Conservation (phyloP, 768 basidiomycete species). For the Naganishia friedmannii region DNA sequence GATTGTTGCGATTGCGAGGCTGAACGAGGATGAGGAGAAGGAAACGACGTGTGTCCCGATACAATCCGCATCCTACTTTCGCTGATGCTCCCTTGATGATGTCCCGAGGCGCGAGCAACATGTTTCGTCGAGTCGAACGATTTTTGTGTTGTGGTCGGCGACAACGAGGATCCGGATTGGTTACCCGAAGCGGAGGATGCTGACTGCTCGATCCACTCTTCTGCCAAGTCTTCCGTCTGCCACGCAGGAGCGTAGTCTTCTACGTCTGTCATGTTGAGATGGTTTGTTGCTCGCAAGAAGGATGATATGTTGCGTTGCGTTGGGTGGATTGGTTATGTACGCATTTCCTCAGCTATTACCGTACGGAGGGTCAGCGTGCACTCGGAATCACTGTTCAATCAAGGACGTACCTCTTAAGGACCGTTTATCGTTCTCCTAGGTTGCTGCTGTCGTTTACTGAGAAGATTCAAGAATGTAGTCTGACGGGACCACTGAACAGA, state of each 20-base stretch:
- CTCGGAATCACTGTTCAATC: no score
- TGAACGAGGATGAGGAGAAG: constrained; percentile 30
- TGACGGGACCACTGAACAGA: no score
- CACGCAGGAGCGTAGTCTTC: constrained; percentile 39
- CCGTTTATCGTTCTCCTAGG: no score
- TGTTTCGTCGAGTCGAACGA: constrained; percentile 18
- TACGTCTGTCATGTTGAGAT: neutral
- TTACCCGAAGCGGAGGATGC: constrained; percentile 4
- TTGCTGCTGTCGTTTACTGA: no score
- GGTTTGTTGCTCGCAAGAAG: no score
- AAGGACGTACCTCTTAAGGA: no score
- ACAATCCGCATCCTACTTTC: constrained; percentile 32
- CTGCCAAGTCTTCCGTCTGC: constrained; percentile 73
- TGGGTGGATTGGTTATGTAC: neutral
- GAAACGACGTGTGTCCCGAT: constrained; percentile 42
- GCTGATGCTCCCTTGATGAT: neutral
- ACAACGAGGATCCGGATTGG: constrained; percentile 38
- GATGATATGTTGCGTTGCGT: neutral
- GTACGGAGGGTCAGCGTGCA: no score
- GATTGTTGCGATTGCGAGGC: constrained; percentile 56
- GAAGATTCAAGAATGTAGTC: no score
- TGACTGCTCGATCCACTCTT: constrained; percentile 76
- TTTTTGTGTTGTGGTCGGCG: constrained; percentile 48
- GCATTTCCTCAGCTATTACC: neutral
- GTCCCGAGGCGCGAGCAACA: neutral